Evolutionary conservation across 495 filamentous ascomycete genomes (phyloP), one percentile per base, ranked within the genome.

Genomic region (Massariosphaeria phaeospora): DNA sequence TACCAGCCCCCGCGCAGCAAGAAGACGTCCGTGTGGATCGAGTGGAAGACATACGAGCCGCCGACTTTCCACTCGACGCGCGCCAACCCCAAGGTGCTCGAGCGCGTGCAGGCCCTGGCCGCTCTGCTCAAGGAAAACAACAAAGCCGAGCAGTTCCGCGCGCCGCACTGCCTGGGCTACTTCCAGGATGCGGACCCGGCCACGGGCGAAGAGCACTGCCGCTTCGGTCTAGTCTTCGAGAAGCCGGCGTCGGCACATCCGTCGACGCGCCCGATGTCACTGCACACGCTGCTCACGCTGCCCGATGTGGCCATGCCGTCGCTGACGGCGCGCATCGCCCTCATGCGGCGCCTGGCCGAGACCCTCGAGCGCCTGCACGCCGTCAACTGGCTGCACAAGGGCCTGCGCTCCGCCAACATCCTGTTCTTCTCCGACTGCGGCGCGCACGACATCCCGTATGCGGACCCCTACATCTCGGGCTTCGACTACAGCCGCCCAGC

Each of bases 311-410:
- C 59, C 2, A 57, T 60, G 29, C 58, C 65, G 15, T 42, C 34
- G 18, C 42, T 61, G 12, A 65, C 59, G 15, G 46, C 53, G 34
- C 59, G 65, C 45, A 65, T 67, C 42, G 39, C 44, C 4, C 56
- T 67, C 25, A 58, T 61, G 45, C 51, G 52, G 12, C 29, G 40
- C 17, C 51, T 66, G 8, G 8, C 62, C 24, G 58, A 64, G 33
- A 63, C 55, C 13, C 35, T 67, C 30, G 55, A 62, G 45, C 55
- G 59, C 34, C 66, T 83, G 0, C 79, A 83, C 43, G 69, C 75
- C 0, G 74, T 79, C 1, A 75, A 78, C 43, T 83, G 77, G 78
- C 62, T 81, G 23, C 79, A 81, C 68, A 83, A 82, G 61, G 75
- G 76, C 2, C 60, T 83, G 0, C 72, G 76, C 23, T 74, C 70